Percentiles rank a stretch among this genome's conserved stretches.
phyloP scores from a whole-genome alignment of 345 rosid species.

The Arabidopsis arenosa region DNA sequence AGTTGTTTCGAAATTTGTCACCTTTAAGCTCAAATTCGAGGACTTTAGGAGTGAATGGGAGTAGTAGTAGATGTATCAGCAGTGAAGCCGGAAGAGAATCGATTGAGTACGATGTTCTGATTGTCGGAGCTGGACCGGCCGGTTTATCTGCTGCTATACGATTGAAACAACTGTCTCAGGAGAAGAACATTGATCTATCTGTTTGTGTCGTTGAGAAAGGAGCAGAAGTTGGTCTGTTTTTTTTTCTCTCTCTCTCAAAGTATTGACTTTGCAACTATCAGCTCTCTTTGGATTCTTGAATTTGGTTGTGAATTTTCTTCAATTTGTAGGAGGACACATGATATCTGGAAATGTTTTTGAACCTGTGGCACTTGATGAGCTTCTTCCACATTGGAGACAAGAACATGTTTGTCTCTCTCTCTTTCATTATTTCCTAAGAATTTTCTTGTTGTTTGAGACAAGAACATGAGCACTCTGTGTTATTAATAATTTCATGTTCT shows the following conservation, averaged over 20 bases:
- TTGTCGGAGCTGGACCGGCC: conserved; percentile 99
- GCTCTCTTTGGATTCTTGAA: conserved; percentile 8
- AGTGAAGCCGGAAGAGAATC: conserved; percentile 62
- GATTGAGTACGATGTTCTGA: conserved; percentile 87
- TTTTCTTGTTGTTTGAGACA: too few relatives aligned
- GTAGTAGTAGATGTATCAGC: conserved; percentile 50
- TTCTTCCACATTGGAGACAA: conserved; percentile 90
- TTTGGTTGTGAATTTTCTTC: not conserved
- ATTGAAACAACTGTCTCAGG: conserved; percentile 78
- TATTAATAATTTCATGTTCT: conserved; percentile 1
- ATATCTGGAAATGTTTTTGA: conserved; percentile 92
- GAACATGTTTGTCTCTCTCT: conserved; percentile 62
- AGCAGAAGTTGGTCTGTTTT: conserved; percentile 76
- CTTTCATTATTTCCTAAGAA: too few relatives aligned
- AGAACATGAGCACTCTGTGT: too few relatives aligned
- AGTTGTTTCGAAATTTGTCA: conserved; percentile 29
- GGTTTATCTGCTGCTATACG: conserved; percentile 91
- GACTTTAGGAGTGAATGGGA: conserved; percentile 17
- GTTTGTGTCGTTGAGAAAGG: conserved; percentile 98
- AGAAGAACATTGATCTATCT: conserved; percentile 76
- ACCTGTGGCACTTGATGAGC: conserved; percentile 85
- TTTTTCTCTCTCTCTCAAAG: not conserved
- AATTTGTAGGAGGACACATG: conserved; percentile 74
- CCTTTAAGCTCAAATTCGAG: conserved; percentile 43
- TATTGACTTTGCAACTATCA: not conserved